Evolutionary conservation across 768 basidiomycete species (phyloP), one percentile per base, ranked within the genome.

Genomic region (Peribolospora baueri): DNA sequence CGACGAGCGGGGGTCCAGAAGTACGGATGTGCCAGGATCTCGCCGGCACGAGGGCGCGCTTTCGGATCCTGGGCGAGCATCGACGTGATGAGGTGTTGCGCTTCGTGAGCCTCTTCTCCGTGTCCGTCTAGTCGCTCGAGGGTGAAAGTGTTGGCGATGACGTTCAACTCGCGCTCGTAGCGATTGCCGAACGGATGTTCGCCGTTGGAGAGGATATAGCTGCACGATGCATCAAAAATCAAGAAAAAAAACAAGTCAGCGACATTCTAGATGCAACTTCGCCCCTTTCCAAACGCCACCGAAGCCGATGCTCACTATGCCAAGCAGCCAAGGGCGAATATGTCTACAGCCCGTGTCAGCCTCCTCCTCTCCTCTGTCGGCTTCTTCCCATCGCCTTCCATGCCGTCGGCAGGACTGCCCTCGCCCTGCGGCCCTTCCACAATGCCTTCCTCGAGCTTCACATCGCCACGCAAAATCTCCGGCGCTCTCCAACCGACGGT

Each of bases 401-500:
- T 74, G 56, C 79, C 82, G 54, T 59, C 50, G 2, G 53, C 54
- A 45, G 54, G 53, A 10, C 78, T 81, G 42, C 75, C 72, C 52
- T 41, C 54, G 0, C 79, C 83, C 50, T 75, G 79, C 56, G 75
- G 71, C 53, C 82, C 80, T 56, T 79, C 79, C 45, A 43, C 37
- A 2, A 3, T 50, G 47, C 9, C 41, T 51, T 90, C 87, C 62
- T 93, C 84, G 57, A 95, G 72, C 66, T 84, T 84, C 55, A 98
- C 91, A 54, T 93, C 86, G 3, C 91, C 91, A 36, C 84, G 73
- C 48, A 98, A 69, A 59, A 95, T 88, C 69, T 98, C 93, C 0
- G 93, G 93, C 0, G 93, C 93, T 4, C 93, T 78, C 86, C 93
- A 98, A 1, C 93, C 93, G 14, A 90, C 81, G 0, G 90, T 91